Base-by-base conservation (phyloP, 139 green algal genomes). In the Bryopsis sp. region DNA sequence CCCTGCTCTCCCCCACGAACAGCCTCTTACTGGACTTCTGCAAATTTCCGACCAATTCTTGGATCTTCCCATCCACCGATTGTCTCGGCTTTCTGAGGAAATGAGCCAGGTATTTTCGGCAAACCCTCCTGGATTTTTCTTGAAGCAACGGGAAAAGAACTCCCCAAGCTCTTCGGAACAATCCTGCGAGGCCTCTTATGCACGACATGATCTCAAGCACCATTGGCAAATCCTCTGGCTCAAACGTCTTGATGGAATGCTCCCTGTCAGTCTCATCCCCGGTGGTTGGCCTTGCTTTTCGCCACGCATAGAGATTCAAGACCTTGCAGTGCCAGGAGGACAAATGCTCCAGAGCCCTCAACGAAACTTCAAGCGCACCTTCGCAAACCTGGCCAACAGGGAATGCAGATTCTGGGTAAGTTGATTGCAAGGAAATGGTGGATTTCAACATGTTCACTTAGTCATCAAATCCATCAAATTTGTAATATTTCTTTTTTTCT, bases 251-350 rank as follows among this genome's bases (percentile, higher is more conserved):
- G 43, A 39, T 65, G 6, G 50, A 32, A 26, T 19, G 6, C 8
- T 65, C 28, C 4, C 43, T 33, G 4, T 46, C 5, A 22, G 29
- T 43, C 24, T 39, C 15, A 8, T 65, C 58, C 15, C 26, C 8
- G 24, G 43, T 5, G 3, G 58, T 65, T 7, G 58, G 58, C 5
- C 32, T 33, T 26, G 32, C 43, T 33, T 65, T 65, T 39, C 58
- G 26, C 58, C 58, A 65, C n/a, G 58, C 58, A 5, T 47, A 22
- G 58, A 65, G 58, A 11, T 65, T 33, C 19, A 47, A 33, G 24
- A 65, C 43, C 3, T 39, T 15, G 28, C 29, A 65, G 15, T 33
- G 39, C 58, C 58, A 65, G 8, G 15, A 26, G 4, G 58, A 65
- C 39, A 65, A 33, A 43, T 39, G 24, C 26, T 39, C 43, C 4